Percentiles rank a stretch among this genome's conserved stretches.
These are phyloP conservation scores for Colletotrichum tropicale DNA, from an alignment of 2,329 filamentous ascomycete species.

Conservation along the genomic window DNA sequence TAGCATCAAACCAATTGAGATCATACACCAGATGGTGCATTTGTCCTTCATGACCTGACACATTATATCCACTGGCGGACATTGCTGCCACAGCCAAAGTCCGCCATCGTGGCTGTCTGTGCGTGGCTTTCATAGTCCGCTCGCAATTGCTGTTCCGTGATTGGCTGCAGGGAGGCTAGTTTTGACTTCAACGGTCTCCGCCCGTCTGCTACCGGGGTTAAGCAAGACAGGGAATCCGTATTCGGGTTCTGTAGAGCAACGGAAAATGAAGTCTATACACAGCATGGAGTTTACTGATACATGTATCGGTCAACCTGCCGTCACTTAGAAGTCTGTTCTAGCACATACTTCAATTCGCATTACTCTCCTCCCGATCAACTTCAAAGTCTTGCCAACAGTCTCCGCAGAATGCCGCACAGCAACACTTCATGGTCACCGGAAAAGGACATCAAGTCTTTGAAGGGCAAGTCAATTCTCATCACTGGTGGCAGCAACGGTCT, in stretches of 20 bases:
- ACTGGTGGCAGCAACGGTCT: constrained; percentile 40
- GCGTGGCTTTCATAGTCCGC: background rate
- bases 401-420: background rate
- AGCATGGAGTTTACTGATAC: background rate
- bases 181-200: background rate
- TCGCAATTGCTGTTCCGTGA: background rate
- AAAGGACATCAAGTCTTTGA: constrained; percentile 43
- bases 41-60: background rate
- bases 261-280: background rate
- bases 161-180: background rate
- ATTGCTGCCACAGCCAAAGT: background rate
- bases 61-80: background rate
- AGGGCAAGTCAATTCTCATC: constrained; percentile 54
- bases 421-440: background rate
- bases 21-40: background rate
- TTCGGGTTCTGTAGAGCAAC: background rate
- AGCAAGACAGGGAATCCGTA: background rate
- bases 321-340: background rate
- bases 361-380: background rate
- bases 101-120: background rate
- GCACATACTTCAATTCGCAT: background rate
- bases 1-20: background rate
- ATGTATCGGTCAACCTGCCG: background rate
- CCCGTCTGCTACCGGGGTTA: background rate
- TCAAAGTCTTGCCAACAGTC: background rate